A percentile compares a stretch with the other conserved stretches of the same genome.
phyloP scores from a whole-genome alignment of 73 alveolate species.

The Paramecium caudatum region DNA sequence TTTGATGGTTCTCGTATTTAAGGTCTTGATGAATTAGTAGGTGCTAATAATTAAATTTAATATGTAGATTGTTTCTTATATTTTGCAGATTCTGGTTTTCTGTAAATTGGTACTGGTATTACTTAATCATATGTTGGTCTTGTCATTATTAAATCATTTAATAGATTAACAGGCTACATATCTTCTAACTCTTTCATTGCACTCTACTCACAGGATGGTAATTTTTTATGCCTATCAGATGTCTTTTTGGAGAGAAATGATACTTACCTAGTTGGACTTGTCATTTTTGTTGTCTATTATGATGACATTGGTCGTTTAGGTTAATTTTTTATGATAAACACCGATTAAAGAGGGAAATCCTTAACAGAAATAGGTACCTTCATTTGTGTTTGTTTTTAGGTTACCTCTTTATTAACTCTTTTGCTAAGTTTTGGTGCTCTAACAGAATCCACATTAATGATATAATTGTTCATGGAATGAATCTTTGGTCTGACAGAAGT shows the following conservation, averaged over 20 bases:
- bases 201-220: background rate
- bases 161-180: background rate
- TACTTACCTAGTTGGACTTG: background rate
- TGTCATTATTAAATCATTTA: background rate
- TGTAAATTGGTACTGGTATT: too few relatives aligned
- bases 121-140: constrained; percentile 26
- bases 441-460: constrained; percentile 5
- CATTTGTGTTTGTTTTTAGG: background rate
- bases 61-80: too few relatives aligned
- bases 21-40: background rate
- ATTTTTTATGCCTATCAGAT: background rate
- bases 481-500: background rate
- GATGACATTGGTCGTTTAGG: background rate
- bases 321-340: background rate
- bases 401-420: background rate
- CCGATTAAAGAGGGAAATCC: background rate
- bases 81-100: too few relatives aligned
- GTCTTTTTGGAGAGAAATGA: constrained; percentile 12
- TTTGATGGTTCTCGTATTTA: constrained; percentile 7
- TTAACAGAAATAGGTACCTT: background rate
- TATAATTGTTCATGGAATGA: background rate
- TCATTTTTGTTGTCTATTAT: background rate
- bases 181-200: constrained; percentile 26
- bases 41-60: background rate
- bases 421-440: constrained; percentile 17